Evolutionary conservation across 495 filamentous ascomycete genomes (phyloP).

Genomic region (Aspergillus nidulans): DNA sequence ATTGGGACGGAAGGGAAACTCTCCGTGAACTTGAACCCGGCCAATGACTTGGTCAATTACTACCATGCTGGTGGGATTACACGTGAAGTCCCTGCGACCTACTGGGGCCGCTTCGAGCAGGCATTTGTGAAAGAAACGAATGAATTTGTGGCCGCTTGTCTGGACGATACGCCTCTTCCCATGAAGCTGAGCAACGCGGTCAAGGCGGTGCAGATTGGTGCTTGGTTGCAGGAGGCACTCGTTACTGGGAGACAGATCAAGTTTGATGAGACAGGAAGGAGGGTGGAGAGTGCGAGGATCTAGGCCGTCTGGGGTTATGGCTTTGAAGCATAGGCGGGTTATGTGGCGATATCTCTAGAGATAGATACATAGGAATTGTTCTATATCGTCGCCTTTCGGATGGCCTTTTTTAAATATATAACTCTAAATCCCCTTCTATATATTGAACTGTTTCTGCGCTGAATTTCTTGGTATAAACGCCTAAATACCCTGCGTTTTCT

Average conservation of each 20-base stretch:
- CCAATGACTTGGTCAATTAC: constrained; percentile 47
- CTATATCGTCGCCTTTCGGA: too few relatives aligned
- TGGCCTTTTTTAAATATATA: too few relatives aligned
- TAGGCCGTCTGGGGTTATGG: too few relatives aligned
- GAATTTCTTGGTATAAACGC: too few relatives aligned
- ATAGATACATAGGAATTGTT: too few relatives aligned
- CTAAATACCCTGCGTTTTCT: too few relatives aligned
- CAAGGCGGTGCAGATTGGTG: constrained; percentile 56
- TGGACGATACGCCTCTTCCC: constrained; percentile 50
- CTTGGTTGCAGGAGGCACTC: constrained; percentile 56
- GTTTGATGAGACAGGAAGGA: constrained; percentile 45
- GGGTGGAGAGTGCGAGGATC: constrained; percentile 21
- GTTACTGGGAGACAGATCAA: constrained; percentile 53
- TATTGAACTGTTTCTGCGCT: too few relatives aligned
- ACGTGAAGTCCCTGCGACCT: constrained; percentile 52
- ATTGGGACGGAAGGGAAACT: constrained; percentile 60
- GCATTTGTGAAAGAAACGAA: constrained; percentile 61
- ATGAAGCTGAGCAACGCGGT: constrained; percentile 52
- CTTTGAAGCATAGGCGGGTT: too few relatives aligned
- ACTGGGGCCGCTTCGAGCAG: constrained; percentile 57
- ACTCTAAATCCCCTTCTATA: too few relatives aligned
- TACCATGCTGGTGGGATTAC: constrained; percentile 46
- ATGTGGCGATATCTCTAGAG: too few relatives aligned
- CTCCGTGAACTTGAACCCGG: constrained; percentile 52
- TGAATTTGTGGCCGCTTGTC: constrained; percentile 51